Base-by-base conservation (phyloP, 140 eudicot genomes). In the Erigeron philadelphicus region DNA sequence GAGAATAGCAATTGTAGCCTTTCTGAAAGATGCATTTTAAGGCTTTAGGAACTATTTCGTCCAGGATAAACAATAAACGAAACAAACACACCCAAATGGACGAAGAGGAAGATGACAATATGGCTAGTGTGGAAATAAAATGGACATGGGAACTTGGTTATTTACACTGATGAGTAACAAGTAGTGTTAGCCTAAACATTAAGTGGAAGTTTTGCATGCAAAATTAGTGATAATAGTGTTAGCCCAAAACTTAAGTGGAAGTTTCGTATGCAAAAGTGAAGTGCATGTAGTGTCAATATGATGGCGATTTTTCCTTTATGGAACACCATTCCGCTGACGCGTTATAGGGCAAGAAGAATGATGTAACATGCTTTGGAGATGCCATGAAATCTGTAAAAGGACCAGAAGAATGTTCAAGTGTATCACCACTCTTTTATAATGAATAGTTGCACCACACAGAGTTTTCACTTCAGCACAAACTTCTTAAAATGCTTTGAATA, bases 41-140 rank as follows among this genome's bases (percentile, higher is more conserved):
- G 5, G 66, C 66, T 31, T 12, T 61, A 23, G 47, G 12, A 9
- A 17, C 35, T 61, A n/a, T 61, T 46, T 11, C 66, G 66, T 3
- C 66, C 46, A 3, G 66, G 46, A 4, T 61, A n/a, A n/a, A n/a
- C 47, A 19, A 35, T 61, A 46, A 61, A 31, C 66, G 35, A 61
- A 61, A 12, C 19, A 35, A 5, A 31, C 19, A 1, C 46, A 61
- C 46, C 46, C 50, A 11, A 60, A 60, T 3, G 66, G 66, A 60
- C 5, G 47, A 25, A 60, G 66, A 61, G 66, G 66, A 13, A 61
- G 47, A 23, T 31, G 66, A 61, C 15, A 53, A 6, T 18, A 21
- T 3, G 23, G 7, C 2, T 53, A 21, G 15, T 53, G 9, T 53
- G 11, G 58, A 5, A 15, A 52, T 52, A 52, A 52, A 4, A 12